Evolutionary conservation across 2,329 filamentous ascomycete species (phyloP), one percentile per base, ranked within the genome.

Genomic region (Monilinia fructicola): DNA sequence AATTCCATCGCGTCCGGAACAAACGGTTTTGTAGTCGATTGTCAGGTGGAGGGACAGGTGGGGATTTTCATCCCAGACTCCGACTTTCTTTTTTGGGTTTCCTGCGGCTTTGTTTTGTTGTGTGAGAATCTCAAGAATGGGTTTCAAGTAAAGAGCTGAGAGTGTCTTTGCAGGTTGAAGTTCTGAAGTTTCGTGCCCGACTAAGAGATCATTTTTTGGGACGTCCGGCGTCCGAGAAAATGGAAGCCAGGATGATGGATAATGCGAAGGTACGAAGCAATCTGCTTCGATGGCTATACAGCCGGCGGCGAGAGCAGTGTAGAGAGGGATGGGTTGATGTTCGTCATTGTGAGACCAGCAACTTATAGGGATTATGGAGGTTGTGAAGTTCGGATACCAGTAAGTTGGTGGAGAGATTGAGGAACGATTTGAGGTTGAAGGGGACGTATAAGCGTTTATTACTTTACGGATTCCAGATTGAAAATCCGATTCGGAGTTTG

Each of bases 211-310:
- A 12, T 50, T 50, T 9, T 23, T 12, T 14, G 58, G n/a, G 9
- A 38, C 5, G 11, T 50, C 11, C 2, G 46, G 46, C 9, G n/a
- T 1, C 4, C n/a, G n/a, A 12, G 46, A 50, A n/a, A 26, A 50
- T 50, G 46, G 46, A 11, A 12, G 10, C 46, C 46, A 50, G 44
- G 31, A 50, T 11, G 28, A 26, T 11, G 21, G 31, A 18, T 60
- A 50, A 10, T 60, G 46, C 1, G 44, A 60, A 12, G 58, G 9
- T 12, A 31, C 50, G 44, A 60, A 60, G 14, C 58, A 60, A 75
- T 88, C 85, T 2, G 84, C 85, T 77, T 88, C 86, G 1, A 84
- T 82, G 3, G 81, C 82, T 5, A 84, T 80, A 54, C 85, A 84
- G 11, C 87, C 87, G 54, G 83, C 80, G 5, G 82, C 81, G 38